These are phyloP conservation scores for Plasmodium gallinaceum DNA, from an alignment of 169 alveolate species.

Conservation along the genomic window DNA sequence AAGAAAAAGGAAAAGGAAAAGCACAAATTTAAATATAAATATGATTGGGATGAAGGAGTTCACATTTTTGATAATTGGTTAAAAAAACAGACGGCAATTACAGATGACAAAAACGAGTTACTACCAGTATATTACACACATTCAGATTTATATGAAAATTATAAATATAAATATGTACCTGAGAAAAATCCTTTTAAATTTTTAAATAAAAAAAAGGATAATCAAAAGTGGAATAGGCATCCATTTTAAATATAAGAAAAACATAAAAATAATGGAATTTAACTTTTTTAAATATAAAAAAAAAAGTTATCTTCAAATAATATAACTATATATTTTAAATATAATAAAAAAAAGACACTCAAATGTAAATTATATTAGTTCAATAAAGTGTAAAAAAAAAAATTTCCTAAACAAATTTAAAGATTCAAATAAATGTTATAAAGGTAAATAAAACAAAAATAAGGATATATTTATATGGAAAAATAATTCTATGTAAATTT, in stretches of 20 bases:
- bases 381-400: too few species aligned
- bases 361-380: too few species aligned
- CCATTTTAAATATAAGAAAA: constrained; percentile 67
- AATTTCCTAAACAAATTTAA: too few species aligned
- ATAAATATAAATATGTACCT: constrained; percentile 87
- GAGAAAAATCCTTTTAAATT: constrained; percentile 87
- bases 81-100: constrained; percentile 87
- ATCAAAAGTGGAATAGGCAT: constrained; percentile 79
- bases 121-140: constrained; percentile 83
- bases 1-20: constrained; percentile 31
- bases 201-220: constrained; percentile 78
- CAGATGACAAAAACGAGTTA: constrained; percentile 82
- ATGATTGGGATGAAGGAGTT: constrained; percentile 92
- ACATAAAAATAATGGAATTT: too few species aligned
- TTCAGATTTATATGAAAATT: constrained; percentile 86
- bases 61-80: constrained; percentile 89
- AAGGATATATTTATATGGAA: too few species aligned
- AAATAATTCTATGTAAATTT: too few species aligned
- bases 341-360: too few species aligned
- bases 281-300: too few species aligned
- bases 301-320: too few species aligned
- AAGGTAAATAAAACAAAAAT: too few species aligned
- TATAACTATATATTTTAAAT: too few species aligned
- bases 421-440: too few species aligned
- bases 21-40: constrained; percentile 72